Percentiles rank a stretch among this genome's conserved stretches.
Evolutionary conservation across 768 basidiomycete genomes (phyloP).

Genomic region (Suillus americanus): DNA sequence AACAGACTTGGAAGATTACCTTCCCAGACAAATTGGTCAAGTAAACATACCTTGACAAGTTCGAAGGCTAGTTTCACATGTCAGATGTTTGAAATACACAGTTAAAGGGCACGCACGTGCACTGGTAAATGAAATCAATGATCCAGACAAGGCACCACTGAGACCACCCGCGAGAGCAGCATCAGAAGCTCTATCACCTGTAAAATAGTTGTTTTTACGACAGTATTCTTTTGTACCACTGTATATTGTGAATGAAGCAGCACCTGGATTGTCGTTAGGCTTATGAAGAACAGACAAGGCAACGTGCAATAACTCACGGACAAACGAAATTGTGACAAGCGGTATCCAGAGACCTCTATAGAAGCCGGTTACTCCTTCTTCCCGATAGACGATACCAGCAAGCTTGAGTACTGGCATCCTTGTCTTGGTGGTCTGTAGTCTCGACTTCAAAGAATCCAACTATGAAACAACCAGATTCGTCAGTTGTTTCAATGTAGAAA

Average conservation of each 20-base stretch:
- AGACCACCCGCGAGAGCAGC: constrained; percentile 77
- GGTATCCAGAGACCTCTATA: constrained; percentile 92
- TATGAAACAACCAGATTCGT: constrained; percentile 29
- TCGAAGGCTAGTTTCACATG: constrained; percentile 66
- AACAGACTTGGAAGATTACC: constrained; percentile 11
- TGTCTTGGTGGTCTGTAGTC: constrained; percentile 82
- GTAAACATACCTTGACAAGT: constrained; percentile 77
- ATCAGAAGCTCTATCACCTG: constrained; percentile 59
- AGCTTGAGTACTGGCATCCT: constrained; percentile 72
- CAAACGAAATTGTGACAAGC: constrained; percentile 92
- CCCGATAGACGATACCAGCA: constrained; percentile 71
- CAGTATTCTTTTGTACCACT: constrained; percentile 78
- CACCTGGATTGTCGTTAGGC: constrained; percentile 47
- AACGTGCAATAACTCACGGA: constrained; percentile 62
- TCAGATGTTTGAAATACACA: constrained; percentile 16
- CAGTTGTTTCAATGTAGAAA: not conserved
- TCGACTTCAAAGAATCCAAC: constrained; percentile 94
- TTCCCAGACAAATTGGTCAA: constrained; percentile 1
- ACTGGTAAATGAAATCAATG: constrained; percentile 85
- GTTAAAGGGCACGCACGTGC: constrained; percentile 62
- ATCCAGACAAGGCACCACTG: constrained; percentile 86
- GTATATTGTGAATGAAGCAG: constrained; percentile 91
- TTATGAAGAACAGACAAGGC: constrained; percentile 8
- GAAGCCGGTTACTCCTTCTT: constrained; percentile 88
- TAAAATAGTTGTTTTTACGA: constrained; percentile 56